These are phyloP conservation scores for Leishmania amazonensis DNA, from an alignment of 208 protist genomes.

Conservation along the genomic window DNA sequence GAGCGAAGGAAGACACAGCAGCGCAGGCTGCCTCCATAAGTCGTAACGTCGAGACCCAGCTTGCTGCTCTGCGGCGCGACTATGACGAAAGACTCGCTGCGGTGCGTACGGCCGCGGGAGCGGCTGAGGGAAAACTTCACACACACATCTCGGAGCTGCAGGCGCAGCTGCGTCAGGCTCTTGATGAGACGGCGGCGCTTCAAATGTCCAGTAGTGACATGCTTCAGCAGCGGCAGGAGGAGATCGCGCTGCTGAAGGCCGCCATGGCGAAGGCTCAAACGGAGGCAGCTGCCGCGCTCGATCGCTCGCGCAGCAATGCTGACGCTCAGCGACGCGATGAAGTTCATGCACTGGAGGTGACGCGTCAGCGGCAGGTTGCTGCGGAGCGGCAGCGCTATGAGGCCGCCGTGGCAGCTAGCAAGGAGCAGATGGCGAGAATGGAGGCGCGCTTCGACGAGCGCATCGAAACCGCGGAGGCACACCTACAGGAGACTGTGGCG, in stretches of 20 bases:
- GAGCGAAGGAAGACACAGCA: conserved; percentile 1
- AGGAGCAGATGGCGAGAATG: conserved; percentile 26
- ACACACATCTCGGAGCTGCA: conserved; percentile 16
- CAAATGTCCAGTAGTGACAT: conserved; percentile 4
- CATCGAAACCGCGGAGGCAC: conserved; percentile 14
- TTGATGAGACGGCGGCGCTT: conserved; percentile 17
- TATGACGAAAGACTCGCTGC: conserved; percentile 12
- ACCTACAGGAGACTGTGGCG: conserved; percentile 15
- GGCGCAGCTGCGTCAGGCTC: conserved; percentile 28
- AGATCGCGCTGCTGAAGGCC: conserved; percentile 24
- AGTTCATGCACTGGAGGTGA: conserved; percentile 10
- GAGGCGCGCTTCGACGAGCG: conserved; percentile 14
- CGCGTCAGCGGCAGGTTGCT: conserved; percentile 24
- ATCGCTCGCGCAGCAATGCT: conserved; percentile 18
- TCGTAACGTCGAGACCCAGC: conserved; percentile 10
- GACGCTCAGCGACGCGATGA: conserved; percentile 20
- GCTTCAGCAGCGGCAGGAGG: conserved; percentile 19
- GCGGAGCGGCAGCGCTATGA: conserved; percentile 31
- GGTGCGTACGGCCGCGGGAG: conserved; percentile 15
- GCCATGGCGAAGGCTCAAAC: conserved; percentile 16
- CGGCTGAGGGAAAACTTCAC: conserved; percentile 26
- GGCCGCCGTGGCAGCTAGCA: conserved; percentile 21
- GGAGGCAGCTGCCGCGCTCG: conserved; percentile 24
- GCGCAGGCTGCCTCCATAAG: not conserved
- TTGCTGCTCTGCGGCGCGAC: conserved; percentile 17